Evolutionary conservation across 1,284 basidiomycete species (phyloP).

Genomic region (Pyrrhoderma noxium): DNA sequence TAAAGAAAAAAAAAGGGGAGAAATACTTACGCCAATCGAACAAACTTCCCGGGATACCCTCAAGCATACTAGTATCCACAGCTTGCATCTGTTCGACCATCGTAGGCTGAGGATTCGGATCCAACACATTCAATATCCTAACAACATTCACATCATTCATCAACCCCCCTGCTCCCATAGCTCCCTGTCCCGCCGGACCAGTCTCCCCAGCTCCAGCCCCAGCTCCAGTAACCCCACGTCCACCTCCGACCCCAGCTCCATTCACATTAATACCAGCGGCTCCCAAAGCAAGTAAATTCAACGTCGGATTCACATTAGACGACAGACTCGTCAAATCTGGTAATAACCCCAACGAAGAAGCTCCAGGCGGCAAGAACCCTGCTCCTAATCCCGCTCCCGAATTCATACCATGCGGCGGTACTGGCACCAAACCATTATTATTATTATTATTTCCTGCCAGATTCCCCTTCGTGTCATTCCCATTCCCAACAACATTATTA

Average conservation of each 20-base stretch:
- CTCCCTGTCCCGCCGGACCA: not conserved
- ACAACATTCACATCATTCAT: not conserved
- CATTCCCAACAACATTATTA: too few species aligned
- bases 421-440: too few species aligned
- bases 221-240: too few species aligned
- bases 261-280: constrained; percentile 4
- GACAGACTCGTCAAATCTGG: too few species aligned
- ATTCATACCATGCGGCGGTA: constrained; percentile 17
- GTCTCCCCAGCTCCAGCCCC: not conserved
- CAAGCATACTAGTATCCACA: constrained; percentile 68
- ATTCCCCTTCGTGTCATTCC: too few species aligned
- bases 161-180: not conserved
- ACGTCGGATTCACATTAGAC: constrained; percentile 57
- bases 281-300: constrained; percentile 22
- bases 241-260: not conserved
- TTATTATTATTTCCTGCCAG: too few species aligned
- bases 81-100: constrained; percentile 55
- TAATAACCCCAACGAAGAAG: too few species aligned
- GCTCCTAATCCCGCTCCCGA: constrained; percentile 17
- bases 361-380: constrained; percentile 5
- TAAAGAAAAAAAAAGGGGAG: constrained; percentile 2
- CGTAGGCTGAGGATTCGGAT: constrained; percentile 45
- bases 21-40: constrained; percentile 74
- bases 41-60: constrained; percentile 77
- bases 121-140: constrained; percentile 61